Evolutionary conservation across 1,284 basidiomycete genomes (phyloP).

Genomic region (Hemileia vastatrix): DNA sequence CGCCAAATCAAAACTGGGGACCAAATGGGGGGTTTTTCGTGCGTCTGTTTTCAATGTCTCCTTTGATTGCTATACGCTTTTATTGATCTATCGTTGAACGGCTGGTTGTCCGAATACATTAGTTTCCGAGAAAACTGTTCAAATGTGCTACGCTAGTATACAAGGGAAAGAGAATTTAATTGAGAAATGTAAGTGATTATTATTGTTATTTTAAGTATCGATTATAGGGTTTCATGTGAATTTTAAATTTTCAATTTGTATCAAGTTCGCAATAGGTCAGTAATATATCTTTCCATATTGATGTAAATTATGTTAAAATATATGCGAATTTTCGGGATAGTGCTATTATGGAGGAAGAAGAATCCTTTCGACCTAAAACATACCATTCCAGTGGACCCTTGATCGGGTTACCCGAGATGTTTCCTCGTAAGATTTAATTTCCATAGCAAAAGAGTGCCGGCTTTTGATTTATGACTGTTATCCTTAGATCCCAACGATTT

Average conservation of each 20-base stretch:
- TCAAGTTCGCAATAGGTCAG: constrained; percentile 11
- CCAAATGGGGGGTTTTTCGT: constrained; percentile 57
- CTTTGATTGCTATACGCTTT: constrained; percentile 2
- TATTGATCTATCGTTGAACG: too few relatives aligned
- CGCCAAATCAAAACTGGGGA: constrained; percentile 59
- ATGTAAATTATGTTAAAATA: constrained; percentile 7
- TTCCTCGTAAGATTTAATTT: constrained; percentile 49
- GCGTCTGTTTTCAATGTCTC: constrained; percentile 33
- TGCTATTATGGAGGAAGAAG: constrained; percentile 64
- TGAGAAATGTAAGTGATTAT: constrained; percentile 18
- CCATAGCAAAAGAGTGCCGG: background rate
- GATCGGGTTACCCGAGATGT: constrained; percentile 65
- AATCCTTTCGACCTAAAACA: constrained; percentile 70
- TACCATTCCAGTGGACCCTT: constrained; percentile 65
- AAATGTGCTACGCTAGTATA: constrained; percentile 76
- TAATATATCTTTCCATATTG: constrained; percentile 35
- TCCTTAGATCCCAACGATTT: constrained; percentile 19
- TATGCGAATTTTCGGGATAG: background rate
- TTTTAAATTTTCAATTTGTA: constrained; percentile 22
- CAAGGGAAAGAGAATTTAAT: constrained; percentile 52
- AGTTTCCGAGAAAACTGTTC: constrained; percentile 71
- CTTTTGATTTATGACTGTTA: background rate
- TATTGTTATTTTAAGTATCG: constrained; percentile 6
- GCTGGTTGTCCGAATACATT: constrained; percentile 87
- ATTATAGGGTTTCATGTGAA: too few relatives aligned